Percentiles rank a stretch among this genome's conserved stretches.
phyloP scores from a whole-genome alignment of 2,329 filamentous ascomycete species.

The Sporothrix sp. region DNA sequence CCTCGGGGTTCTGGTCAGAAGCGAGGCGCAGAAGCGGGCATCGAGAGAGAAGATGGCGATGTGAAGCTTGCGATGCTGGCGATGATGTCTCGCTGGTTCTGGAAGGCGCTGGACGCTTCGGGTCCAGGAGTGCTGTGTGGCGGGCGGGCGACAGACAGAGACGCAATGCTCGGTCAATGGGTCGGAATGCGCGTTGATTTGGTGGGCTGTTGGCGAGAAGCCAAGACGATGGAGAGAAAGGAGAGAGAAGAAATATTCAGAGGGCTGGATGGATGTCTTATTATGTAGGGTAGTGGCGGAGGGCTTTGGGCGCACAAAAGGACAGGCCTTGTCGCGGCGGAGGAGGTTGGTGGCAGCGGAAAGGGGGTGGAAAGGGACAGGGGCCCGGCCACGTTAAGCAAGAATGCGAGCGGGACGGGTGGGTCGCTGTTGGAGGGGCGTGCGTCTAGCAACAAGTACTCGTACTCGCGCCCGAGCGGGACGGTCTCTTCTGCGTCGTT shows the following conservation, averaged over 20 bases:
- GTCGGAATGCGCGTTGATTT: neutral
- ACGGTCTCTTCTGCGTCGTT: conserved; percentile 1
- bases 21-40: conserved; percentile 24
- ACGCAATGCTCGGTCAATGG: conserved; percentile 8
- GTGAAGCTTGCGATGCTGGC: too few species aligned
- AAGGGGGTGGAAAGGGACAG: neutral
- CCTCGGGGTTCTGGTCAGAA: conserved; percentile 19
- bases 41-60: conserved; percentile 23
- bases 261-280: conserved; percentile 10
- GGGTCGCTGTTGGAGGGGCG: conserved; percentile 16
- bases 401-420: conserved; percentile 13
- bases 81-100: conserved; percentile 28
- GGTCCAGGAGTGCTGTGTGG: conserved; percentile 24
- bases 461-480: too few species aligned
- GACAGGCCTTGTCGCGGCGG: conserved; percentile 1
- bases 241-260: conserved; percentile 1
- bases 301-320: too few species aligned
- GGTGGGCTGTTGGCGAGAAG: conserved; percentile 10
- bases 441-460: conserved; percentile 18
- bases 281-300: conserved; percentile 13
- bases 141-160: neutral
- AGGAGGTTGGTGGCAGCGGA: neutral
- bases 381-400: conserved; percentile 10
- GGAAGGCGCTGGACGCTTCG: conserved; percentile 31
- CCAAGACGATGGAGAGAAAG: conserved; percentile 11